phyloP scores from a whole-genome alignment of 2,329 filamentous ascomycete species.

The Stemphylium lycopersici region DNA sequence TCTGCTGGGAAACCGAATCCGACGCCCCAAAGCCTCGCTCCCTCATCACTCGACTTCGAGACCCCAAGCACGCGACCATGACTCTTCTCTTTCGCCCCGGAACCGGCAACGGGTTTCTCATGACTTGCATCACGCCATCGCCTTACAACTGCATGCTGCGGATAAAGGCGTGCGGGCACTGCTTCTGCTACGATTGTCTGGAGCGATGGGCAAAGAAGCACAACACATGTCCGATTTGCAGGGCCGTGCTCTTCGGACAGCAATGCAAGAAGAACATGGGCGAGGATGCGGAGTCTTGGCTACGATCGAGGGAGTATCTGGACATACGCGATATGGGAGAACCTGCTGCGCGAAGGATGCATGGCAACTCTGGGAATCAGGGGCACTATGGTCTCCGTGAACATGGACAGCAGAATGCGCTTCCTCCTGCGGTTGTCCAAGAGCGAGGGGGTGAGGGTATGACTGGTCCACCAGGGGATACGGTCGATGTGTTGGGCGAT shows the following conservation, averaged over 20 bases:
- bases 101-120: not conserved
- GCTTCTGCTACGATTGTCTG: constrained; percentile 4
- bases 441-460: too few relatives aligned
- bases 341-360: not conserved
- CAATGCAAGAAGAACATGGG: not conserved
- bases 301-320: not conserved
- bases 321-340: not conserved
- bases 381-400: not conserved
- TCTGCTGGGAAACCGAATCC: not conserved
- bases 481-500: too few relatives aligned
- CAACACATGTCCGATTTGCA: constrained; percentile 4
- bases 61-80: not conserved
- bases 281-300: not conserved
- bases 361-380: not conserved
- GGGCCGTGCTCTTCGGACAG: not conserved
- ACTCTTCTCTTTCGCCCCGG: not conserved
- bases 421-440: too few relatives aligned
- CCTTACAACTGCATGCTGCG: not conserved
- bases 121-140: not conserved
- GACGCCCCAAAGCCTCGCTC: not conserved
- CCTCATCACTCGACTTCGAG: not conserved
- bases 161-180: constrained; percentile 4
- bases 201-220: not conserved
- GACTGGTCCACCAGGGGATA: too few relatives aligned
- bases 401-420: not conserved